These are phyloP conservation scores for Teratosphaeria epicoccoides DNA, from an alignment of 2,329 filamentous ascomycete genomes.

Conservation along the genomic window DNA sequence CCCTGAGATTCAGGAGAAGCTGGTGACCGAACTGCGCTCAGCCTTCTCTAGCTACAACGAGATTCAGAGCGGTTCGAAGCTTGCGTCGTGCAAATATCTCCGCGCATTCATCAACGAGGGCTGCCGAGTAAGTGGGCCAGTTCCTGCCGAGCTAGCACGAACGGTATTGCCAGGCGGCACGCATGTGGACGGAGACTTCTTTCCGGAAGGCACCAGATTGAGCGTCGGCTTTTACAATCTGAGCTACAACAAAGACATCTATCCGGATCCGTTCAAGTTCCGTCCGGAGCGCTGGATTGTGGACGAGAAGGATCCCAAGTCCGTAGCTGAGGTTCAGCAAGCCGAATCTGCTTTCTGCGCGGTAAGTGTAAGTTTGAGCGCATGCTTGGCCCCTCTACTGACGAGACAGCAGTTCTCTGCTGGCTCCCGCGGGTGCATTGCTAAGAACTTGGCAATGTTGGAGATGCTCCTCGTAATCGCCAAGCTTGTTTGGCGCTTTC, in stretches of 20 bases:
- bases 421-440: conserved; percentile 59
- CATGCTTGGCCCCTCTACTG: neutral
- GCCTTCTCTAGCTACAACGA: conserved; percentile 37
- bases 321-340: conserved; percentile 32
- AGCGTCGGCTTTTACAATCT: conserved; percentile 27
- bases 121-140: conserved; percentile 37
- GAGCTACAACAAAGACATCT: conserved; percentile 26
- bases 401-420: conserved; percentile 47
- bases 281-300: conserved; percentile 20
- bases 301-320: conserved; percentile 6
- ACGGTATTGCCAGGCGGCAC: conserved; percentile 24
- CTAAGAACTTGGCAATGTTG: conserved; percentile 36
- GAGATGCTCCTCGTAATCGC: conserved; percentile 8
- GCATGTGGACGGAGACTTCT: conserved; percentile 23
- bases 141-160: conserved; percentile 26
- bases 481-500: conserved; percentile 3
- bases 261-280: conserved; percentile 18
- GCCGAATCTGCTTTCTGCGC: conserved; percentile 57
- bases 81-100: conserved; percentile 33
- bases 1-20: conserved; percentile 17
- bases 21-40: conserved; percentile 28
- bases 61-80: conserved; percentile 32
- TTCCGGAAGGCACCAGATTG: conserved; percentile 27
- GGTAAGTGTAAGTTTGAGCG: neutral
- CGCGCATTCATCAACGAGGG: conserved; percentile 39